Evolutionary conservation across 306 rosid genomes (phyloP).

Genomic region (Quercus berberidifolia): DNA sequence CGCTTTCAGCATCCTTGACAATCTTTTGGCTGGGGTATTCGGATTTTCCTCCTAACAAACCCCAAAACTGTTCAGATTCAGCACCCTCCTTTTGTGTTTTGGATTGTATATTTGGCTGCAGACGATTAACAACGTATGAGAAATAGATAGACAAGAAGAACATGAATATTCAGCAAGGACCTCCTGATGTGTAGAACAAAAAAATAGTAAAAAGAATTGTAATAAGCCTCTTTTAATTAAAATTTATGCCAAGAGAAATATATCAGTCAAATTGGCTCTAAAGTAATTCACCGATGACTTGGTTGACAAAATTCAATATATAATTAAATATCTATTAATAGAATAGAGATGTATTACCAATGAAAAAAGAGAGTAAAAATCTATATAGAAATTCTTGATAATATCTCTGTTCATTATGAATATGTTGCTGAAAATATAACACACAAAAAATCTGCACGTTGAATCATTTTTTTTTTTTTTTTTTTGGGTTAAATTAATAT

Average conservation of each 20-base stretch:
- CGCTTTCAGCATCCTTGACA: conserved; percentile 61
- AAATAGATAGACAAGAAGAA: conserved; percentile 29
- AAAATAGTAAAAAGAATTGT: not conserved
- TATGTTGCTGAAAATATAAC: conserved; percentile 13
- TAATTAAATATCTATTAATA: not conserved
- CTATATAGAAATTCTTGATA: not conserved
- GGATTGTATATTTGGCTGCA: conserved; percentile 86
- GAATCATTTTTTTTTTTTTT: not conserved
- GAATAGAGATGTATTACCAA: no score
- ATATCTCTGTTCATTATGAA: conserved; percentile 13
- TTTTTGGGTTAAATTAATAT: no score
- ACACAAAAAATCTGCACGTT: not conserved
- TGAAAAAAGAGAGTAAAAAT: no score
- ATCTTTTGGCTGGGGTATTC: conserved; percentile 85
- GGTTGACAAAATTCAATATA: conserved; percentile 10
- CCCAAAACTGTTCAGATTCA: conserved; percentile 96
- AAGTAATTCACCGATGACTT: conserved; percentile 2
- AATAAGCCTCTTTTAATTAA: not conserved
- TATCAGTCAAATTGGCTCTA: conserved; percentile 7
- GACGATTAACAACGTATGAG: conserved; percentile 36
- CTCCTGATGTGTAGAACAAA: conserved; percentile 10
- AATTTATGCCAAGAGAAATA: not conserved
- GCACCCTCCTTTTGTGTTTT: conserved; percentile 80
- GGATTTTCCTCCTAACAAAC: conserved; percentile 71
- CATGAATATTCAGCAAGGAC: conserved; percentile 5